Evolutionary conservation across 192 early-diverging fungal species (phyloP).

Genomic region (Lobosporangium transversale): DNA sequence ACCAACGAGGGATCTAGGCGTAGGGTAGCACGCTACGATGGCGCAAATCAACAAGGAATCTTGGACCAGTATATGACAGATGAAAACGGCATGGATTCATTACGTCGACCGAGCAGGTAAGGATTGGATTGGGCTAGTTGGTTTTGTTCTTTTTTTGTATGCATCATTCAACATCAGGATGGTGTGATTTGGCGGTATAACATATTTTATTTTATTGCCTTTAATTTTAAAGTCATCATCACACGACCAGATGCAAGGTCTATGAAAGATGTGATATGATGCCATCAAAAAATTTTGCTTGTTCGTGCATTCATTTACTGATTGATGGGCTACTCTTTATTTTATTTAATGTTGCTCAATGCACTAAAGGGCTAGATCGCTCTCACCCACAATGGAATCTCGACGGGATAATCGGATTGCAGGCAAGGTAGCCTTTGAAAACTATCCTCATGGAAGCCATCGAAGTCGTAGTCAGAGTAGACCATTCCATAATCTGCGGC

Average conservation of each 20-base stretch:
- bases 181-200: conserved; percentile 13
- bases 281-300: no score
- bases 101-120: conserved; percentile 42
- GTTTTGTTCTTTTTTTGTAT: not conserved
- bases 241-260: no score
- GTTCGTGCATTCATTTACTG: no score
- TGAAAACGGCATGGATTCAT: conserved; percentile 1
- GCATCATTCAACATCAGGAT: conserved; percentile 10
- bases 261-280: no score
- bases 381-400: conserved; percentile 42
- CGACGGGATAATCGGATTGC: conserved; percentile 18
- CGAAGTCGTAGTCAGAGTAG: conserved; percentile 3
- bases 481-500: conserved; percentile 21
- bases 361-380: conserved; percentile 30
- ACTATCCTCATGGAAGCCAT: not conserved
- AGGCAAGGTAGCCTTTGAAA: conserved; percentile 26
- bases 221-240: not conserved
- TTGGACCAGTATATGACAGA: not conserved
- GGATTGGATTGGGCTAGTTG: no score
- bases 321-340: no score
- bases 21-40: conserved; percentile 29
- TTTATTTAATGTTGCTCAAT: no score
- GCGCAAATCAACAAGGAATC: not conserved
- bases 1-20: conserved; percentile 39
- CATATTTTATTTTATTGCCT: not conserved